Evolutionary conservation across 2,329 filamentous ascomycete species (phyloP).

Genomic region (Cytospora paraplurivora): DNA sequence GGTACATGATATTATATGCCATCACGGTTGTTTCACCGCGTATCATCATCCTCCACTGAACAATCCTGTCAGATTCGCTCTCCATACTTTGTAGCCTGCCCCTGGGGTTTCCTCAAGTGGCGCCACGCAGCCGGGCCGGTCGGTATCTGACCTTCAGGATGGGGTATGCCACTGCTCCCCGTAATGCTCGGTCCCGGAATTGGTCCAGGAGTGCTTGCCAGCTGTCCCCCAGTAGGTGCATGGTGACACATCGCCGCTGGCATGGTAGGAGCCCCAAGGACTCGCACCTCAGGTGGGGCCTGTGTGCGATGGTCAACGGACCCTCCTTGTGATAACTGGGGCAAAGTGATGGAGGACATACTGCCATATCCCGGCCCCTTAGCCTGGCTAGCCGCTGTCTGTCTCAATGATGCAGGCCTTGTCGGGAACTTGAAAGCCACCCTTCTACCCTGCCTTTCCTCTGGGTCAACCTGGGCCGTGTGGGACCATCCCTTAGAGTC

Average conservation of each 20-base stretch:
- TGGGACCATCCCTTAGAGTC: neutral
- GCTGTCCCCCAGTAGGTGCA: neutral
- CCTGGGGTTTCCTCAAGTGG: neutral
- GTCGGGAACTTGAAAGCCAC: slow-evolving; percentile 5
- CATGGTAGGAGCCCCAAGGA: neutral
- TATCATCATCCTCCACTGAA: neutral
- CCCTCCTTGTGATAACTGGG: neutral
- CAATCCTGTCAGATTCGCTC: no score
- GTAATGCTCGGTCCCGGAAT: neutral
- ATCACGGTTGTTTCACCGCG: neutral
- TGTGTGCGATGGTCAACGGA: slow-evolving; percentile 3
- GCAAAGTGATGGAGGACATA: neutral
- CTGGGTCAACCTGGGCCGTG: slow-evolving; percentile 1
- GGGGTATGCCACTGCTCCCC: neutral
- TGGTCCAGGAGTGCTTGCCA: neutral
- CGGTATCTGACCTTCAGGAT: neutral
- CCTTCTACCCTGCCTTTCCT: neutral
- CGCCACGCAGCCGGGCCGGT: neutral
- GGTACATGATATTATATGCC: neutral
- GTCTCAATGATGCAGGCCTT: slow-evolving; percentile 1
- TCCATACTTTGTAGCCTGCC: neutral
- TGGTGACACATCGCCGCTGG: slow-evolving; percentile 1
- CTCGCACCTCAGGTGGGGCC: slow-evolving; percentile 5
- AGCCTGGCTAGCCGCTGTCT: neutral
- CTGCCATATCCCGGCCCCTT: neutral